A percentile compares a stretch with the other conserved stretches of the same genome.
Conservation (phyloP, 495 filamentous ascomycete genomes). For the Hyaloscypha variabilis region DNA sequence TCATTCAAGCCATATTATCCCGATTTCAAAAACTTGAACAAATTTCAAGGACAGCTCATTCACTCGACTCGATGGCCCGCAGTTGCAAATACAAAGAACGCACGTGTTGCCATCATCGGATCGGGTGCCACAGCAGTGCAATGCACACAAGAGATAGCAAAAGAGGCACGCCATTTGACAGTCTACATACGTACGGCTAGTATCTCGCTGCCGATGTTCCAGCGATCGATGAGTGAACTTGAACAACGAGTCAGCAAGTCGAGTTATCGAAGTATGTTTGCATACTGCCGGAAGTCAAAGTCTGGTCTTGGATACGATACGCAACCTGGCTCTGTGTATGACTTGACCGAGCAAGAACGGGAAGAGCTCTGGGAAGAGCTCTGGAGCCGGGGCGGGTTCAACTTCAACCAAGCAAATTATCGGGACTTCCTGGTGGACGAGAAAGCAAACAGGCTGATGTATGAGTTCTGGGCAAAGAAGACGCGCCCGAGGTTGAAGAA, state of each 20-base stretch:
- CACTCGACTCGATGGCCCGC: conserved; percentile 54
- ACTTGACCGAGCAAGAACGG: conserved; percentile 41
- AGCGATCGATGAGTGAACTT: too few species aligned
- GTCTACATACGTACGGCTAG: conserved; percentile 61
- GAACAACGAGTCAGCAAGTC: too few species aligned
- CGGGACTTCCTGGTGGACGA: conserved; percentile 50
- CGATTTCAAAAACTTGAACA: conserved; percentile 40
- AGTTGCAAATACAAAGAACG: conserved; percentile 48
- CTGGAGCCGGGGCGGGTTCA: conserved; percentile 53
- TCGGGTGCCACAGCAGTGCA: conserved; percentile 62
- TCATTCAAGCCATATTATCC: conserved; percentile 42
- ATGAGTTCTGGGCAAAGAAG: conserved; percentile 46
- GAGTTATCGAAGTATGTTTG: not conserved
- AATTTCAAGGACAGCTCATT: conserved; percentile 40
- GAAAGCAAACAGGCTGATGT: conserved; percentile 48
- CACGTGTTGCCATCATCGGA: conserved; percentile 59
- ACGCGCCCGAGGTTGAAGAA: conserved; percentile 49
- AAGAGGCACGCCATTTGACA: conserved; percentile 39
- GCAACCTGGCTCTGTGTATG: not conserved
- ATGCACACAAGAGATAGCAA: conserved; percentile 43
- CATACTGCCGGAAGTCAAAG: not conserved
- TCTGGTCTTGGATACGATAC: not conserved
- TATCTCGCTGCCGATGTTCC: conserved; percentile 51
- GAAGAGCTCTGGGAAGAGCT: conserved; percentile 47
- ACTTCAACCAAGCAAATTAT: conserved; percentile 52